Evolutionary conservation across 2,329 filamentous ascomycete species (phyloP).

Genomic region (Colletotrichum simmondsii): DNA sequence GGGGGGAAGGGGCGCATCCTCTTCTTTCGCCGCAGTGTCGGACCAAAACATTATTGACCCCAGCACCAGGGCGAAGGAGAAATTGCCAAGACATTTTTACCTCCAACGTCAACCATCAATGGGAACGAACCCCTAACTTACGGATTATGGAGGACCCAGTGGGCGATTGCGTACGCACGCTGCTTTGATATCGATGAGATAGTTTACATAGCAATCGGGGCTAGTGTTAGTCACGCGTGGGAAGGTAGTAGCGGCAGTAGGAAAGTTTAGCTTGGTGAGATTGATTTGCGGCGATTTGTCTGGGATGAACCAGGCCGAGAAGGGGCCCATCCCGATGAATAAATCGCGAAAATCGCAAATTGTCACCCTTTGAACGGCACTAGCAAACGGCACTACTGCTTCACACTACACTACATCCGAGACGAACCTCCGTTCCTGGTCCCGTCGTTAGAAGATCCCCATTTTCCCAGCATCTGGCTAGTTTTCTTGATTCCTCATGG

Average conservation of each 20-base stretch:
- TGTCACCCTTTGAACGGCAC: not conserved
- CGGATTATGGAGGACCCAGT: no score
- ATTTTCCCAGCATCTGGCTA: not conserved
- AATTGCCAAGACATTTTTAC: not conserved
- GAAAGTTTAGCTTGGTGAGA: not conserved
- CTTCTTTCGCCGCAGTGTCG: not conserved
- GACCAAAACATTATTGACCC: not conserved
- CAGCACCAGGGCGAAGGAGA: not conserved
- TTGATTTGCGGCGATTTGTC: no score
- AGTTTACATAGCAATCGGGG: not conserved
- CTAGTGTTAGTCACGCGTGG: not conserved
- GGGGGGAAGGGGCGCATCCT: not conserved
- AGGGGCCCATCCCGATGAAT: no score
- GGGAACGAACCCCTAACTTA: not conserved
- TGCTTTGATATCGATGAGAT: not conserved
- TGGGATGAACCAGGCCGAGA: not conserved
- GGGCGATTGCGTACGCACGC: not conserved
- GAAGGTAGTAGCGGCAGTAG: not conserved
- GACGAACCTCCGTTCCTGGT: slow-evolving; percentile 12
- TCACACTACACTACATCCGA: slow-evolving; percentile 22
- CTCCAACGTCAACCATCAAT: not conserved
- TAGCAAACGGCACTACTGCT: slow-evolving; percentile 17
- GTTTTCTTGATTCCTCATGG: not conserved
- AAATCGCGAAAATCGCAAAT: no score
- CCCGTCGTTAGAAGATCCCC: not conserved